Percentiles rank a stretch among this genome's conserved stretches.
Conservation (phyloP, 2,329 filamentous ascomycete species). For the Phymatotrichopsis omnivora region DNA sequence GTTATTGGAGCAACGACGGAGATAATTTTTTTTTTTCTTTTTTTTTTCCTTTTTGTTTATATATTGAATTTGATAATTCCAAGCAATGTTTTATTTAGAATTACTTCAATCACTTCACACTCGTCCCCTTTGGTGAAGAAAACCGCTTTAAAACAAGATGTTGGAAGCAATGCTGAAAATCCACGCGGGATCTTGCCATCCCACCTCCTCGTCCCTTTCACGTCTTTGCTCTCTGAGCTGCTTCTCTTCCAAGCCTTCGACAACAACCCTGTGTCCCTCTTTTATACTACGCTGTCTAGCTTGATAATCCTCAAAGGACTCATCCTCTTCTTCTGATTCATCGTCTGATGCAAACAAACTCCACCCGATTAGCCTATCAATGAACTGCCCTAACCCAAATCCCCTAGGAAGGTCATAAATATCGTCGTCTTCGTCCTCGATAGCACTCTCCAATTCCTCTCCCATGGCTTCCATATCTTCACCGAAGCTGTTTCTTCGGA, state of each 20-base stretch:
- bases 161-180: constrained; percentile 54
- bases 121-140: background rate
- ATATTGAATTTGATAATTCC: constrained; percentile 16
- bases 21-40: constrained; percentile 11
- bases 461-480: constrained; percentile 47
- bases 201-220: constrained; percentile 47
- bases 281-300: constrained; percentile 29
- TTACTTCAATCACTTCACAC: too few relatives aligned
- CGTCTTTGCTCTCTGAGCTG: constrained; percentile 32
- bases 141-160: constrained; percentile 42
- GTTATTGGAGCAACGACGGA: too few relatives aligned
- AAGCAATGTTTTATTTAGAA: too few relatives aligned
- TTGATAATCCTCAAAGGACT: constrained; percentile 36
- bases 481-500: constrained; percentile 42
- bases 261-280: constrained; percentile 25
- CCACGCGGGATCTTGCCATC: constrained; percentile 60
- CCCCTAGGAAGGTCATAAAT: constrained; percentile 47
- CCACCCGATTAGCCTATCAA: constrained; percentile 50
- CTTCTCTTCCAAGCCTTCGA: constrained; percentile 18
- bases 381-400: constrained; percentile 47
- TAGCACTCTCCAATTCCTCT: constrained; percentile 39
- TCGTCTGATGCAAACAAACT: constrained; percentile 48
- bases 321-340: constrained; percentile 37
- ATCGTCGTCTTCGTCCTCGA: constrained; percentile 41
- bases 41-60: constrained; percentile 13